Evolutionary conservation across 23 red algal genomes (phyloP), one percentile per base, ranked within the genome.

Genomic region (Porphyridium purpureum): DNA sequence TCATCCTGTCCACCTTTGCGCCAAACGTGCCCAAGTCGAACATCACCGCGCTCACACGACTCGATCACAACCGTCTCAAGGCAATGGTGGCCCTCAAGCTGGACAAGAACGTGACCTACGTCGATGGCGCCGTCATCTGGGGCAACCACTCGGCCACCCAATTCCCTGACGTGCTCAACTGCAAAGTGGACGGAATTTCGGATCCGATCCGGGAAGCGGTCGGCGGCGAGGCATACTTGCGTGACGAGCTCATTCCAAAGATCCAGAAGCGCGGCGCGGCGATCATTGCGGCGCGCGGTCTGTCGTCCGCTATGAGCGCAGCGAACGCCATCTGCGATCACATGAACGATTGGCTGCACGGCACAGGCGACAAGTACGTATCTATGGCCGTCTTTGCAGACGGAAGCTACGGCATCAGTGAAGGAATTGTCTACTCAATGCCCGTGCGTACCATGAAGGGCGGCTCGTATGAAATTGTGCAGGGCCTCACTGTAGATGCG

Each of bases 61-160:
- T 98, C 49, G 90, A 98, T 69, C 90, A 98, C 41, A 98, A 98
- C 71, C 79, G 90, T 7, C 34, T 69, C 26, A 21, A 51, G 35
- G 69, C 47, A 3, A 54, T 74, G 30, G 73, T 98, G 1, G 79
- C 90, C 1, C 2, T 34, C 14, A 59, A 50, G 32, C 52, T 79
- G 14, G 66, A 55, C 49, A 56, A 35, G 3, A 7, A 30, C 3
- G 62, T 75, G 25, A 30, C 29, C 28, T 57, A 81, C n/a, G 80
- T 98, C 24, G 11, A 41, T 15, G 79, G 70, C 15, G 90, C 86
- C 7, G 20, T 29, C 14, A 73, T 98, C 34, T 98, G 90, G 90
- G 90, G 90, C 8, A 98, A 98, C 41, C 90, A 98, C 56, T 98
- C 90, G 0, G 41, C 66, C 25, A 98, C 71, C 2, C 90, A 98